Evolutionary conservation across 2,329 filamentous ascomycete species (phyloP), one percentile per base, ranked within the genome.

Genomic region (Paramyrothecium roridum): DNA sequence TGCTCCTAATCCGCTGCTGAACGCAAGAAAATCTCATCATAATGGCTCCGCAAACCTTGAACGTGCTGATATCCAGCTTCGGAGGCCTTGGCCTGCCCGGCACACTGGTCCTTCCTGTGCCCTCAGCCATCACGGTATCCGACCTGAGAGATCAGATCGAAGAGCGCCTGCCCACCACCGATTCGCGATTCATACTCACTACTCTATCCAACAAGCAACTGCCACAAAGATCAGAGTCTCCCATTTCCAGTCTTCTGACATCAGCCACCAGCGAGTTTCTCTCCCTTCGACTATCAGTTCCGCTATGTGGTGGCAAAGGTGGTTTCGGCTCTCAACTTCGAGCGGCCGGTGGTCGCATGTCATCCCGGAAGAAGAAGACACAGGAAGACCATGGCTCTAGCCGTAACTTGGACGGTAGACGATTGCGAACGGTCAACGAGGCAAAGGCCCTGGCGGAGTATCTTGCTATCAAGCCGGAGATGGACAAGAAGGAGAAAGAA

Each of bases 281-380:
- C 17, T 88, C 92, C 0, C 82, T 99, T 3, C 90, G 92, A 53
- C 84, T 99, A 30, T 88, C 86, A 8, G 79, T 88, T 2, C 89
- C 89, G 7, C 76, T 97, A 43, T 90, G 88, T 63, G 95, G 96
- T 76, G 96, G 96, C 69, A 99, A 99, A 70, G 95, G 95, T 73
- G 95, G 95, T 67, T 99, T 99, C 70, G 95, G 95, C 53, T 98
- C 93, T 2, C 96, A 99, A 72, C 86, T 99, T 40, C 91, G 96
- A 68, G 95, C 96, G 0, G 95, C 95, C 3, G 95, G 96, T 68
- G 95, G 96, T 45, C 93, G 96, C 76, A 99, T 99, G 95, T 96
- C 92, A 2, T 93, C 90, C n/a, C 84, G 84, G 65, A 96, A 96
- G 78, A 95, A 93, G 80, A 88, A 88, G 67, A 88, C 88, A 54